Evolutionary conservation across 2,329 filamentous ascomycete species (phyloP).

Genomic region (Sporothrix variecibatus): DNA sequence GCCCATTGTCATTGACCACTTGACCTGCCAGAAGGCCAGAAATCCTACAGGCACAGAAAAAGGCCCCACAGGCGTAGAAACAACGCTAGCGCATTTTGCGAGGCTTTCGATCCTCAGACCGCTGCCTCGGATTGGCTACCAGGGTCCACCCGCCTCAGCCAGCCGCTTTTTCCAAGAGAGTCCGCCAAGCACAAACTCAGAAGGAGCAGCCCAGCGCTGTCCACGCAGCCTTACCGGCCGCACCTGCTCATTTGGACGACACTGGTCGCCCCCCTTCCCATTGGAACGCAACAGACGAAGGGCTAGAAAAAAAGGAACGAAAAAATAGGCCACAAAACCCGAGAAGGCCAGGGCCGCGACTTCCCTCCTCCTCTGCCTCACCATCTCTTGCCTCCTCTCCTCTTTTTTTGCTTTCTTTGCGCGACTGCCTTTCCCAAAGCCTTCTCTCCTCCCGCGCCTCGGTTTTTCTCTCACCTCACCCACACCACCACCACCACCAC

Average conservation of each 20-base stretch:
- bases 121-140: slow-evolving; percentile 28
- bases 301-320: slow-evolving; percentile 18
- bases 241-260: slow-evolving; percentile 5
- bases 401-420: slow-evolving; percentile 10
- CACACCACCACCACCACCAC: not conserved
- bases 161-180: slow-evolving; percentile 14
- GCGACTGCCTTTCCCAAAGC: not conserved
- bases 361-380: slow-evolving; percentile 21
- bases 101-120: slow-evolving; percentile 26
- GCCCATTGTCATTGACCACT: too few relatives aligned
- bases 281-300: slow-evolving; percentile 14
- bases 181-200: slow-evolving; percentile 10
- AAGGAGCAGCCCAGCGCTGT: slow-evolving; percentile 11
- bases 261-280: slow-evolving; percentile 7
- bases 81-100: slow-evolving; percentile 24
- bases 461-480: not conserved
- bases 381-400: slow-evolving; percentile 19
- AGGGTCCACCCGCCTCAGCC: slow-evolving; percentile 25
- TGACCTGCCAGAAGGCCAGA: not conserved
- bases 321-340: slow-evolving; percentile 23
- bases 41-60: not conserved
- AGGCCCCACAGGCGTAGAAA: not conserved
- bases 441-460: not conserved
- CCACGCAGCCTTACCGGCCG: slow-evolving; percentile 26
- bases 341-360: slow-evolving; percentile 18